A percentile compares a stretch with the other conserved stretches of the same genome.
These are phyloP conservation scores for Kwoniella europaea DNA, from an alignment of 768 basidiomycete genomes.

Conservation along the genomic window DNA sequence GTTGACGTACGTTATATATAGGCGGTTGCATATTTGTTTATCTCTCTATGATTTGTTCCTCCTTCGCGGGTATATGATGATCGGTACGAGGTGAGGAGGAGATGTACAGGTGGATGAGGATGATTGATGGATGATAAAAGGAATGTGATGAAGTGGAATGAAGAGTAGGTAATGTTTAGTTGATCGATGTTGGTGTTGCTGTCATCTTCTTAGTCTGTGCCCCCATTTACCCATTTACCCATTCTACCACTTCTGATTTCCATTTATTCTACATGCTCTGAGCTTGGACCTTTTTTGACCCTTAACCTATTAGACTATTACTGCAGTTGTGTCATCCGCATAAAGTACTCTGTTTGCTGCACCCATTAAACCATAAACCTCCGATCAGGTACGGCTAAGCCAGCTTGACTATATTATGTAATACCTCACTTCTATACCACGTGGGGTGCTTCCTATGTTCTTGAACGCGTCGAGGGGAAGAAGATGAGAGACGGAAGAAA, in stretches of 20 bases:
- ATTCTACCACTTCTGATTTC: not conserved
- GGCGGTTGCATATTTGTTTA: conserved; percentile 12
- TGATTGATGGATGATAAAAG: not conserved
- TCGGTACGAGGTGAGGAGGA: not conserved
- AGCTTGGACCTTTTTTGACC: conserved; percentile 13
- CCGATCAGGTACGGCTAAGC: conserved; percentile 19
- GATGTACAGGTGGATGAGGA: not conserved
- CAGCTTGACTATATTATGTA: conserved; percentile 1
- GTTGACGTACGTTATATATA: conserved; percentile 12
- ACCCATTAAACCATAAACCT: not conserved
- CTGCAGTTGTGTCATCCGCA: not conserved
- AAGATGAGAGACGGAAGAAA: not conserved
- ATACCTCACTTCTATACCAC: not conserved
- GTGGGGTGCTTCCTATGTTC: not conserved
- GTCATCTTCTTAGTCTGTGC: not conserved
- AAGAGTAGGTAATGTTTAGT: conserved; percentile 4
- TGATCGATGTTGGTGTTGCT: not conserved
- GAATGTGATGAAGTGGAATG: not conserved
- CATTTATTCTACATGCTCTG: not conserved
- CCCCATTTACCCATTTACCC: not conserved
- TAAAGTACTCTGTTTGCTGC: no score
- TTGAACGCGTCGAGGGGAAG: conserved; percentile 1
- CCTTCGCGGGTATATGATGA: not conserved
- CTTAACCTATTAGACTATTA: not conserved
- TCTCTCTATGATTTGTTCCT: conserved; percentile 1